A percentile compares a stretch with the other conserved stretches of the same genome.
These are phyloP conservation scores for Mortierella hygrophila DNA, from an alignment of 192 early-diverging fungal species.

Conservation along the genomic window DNA sequence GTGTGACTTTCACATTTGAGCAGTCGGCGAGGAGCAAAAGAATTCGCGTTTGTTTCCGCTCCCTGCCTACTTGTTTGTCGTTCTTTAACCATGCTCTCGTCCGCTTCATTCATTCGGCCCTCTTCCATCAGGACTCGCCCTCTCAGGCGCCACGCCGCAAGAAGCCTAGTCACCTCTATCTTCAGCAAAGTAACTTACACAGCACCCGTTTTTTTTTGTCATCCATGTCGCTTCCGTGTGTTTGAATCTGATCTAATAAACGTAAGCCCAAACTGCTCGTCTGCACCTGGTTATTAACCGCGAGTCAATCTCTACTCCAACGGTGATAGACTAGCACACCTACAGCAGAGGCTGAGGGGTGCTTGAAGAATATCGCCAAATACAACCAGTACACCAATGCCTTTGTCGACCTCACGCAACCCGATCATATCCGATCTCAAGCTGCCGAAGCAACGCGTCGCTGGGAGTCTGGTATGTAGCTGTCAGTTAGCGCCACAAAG, in stretches of 20 bases:
- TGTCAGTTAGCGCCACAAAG: no score
- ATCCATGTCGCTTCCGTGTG: not conserved
- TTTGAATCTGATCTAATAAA: not conserved
- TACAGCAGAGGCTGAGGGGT: slow-evolving; percentile 14
- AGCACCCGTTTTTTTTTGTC: not conserved
- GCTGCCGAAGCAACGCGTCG: slow-evolving; percentile 43
- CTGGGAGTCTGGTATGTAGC: slow-evolving; percentile 44
- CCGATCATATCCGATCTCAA: slow-evolving; percentile 19
- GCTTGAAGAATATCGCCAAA: slow-evolving; percentile 41
- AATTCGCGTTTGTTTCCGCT: not conserved
- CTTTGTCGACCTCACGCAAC: slow-evolving; percentile 55
- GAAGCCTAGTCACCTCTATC: not conserved
- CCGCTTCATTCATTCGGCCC: not conserved
- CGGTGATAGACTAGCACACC: slow-evolving; percentile 27
- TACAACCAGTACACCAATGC: slow-evolving; percentile 60
- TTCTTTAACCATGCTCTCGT: not conserved
- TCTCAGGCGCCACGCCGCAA: not conserved
- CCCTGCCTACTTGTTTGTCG: not conserved
- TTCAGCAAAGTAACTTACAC: not conserved
- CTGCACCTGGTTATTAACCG: no score
- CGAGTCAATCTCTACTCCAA: no score
- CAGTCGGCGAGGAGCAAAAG: not conserved
- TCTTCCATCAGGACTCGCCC: not conserved
- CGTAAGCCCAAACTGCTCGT: not conserved
- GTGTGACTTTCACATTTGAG: not conserved